Conservation (phyloP, 352 stramenopile species). For the Aphanomyces euteiches region DNA sequence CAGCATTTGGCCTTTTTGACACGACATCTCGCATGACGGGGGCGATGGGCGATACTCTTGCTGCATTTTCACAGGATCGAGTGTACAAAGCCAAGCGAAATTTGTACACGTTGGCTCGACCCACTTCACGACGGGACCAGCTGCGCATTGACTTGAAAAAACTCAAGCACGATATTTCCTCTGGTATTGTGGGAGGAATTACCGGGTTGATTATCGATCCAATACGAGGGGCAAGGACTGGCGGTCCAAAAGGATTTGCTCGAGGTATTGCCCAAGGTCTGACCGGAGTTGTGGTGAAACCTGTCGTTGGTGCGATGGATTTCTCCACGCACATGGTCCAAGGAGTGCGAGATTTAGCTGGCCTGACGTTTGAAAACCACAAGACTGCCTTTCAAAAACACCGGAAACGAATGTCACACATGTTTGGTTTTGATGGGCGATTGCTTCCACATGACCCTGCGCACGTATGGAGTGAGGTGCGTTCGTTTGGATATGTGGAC, state of each 20-base stretch:
- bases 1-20: slow-evolving; percentile 25
- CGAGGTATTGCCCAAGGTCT: slow-evolving; percentile 19
- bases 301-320: slow-evolving; percentile 26
- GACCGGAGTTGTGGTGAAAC: slow-evolving; percentile 25
- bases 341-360: slow-evolving; percentile 21
- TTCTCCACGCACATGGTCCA: slow-evolving; percentile 27
- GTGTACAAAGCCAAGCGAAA: slow-evolving; percentile 24
- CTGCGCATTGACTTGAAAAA: slow-evolving; percentile 18
- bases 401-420: slow-evolving; percentile 26
- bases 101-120: slow-evolving; percentile 17
- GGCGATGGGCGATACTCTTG: slow-evolving; percentile 22
- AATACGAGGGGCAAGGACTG: slow-evolving; percentile 13
- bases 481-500: no score
- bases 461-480: slow-evolving; percentile 17
- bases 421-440: slow-evolving; percentile 21
- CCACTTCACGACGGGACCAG: slow-evolving; percentile 21
- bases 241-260: not conserved
- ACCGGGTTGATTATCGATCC: slow-evolving; percentile 24
- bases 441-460: slow-evolving; percentile 19
- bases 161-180: slow-evolving; percentile 23
- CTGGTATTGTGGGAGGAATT: slow-evolving; percentile 13
- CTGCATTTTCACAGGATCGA: slow-evolving; percentile 21
- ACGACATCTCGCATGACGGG: slow-evolving; percentile 25
- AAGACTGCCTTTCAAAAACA: slow-evolving; percentile 1
- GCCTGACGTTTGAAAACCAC: slow-evolving; percentile 21